Base-by-base conservation (phyloP, 1,284 basidiomycete species). In the Veloboletus limbatus region DNA sequence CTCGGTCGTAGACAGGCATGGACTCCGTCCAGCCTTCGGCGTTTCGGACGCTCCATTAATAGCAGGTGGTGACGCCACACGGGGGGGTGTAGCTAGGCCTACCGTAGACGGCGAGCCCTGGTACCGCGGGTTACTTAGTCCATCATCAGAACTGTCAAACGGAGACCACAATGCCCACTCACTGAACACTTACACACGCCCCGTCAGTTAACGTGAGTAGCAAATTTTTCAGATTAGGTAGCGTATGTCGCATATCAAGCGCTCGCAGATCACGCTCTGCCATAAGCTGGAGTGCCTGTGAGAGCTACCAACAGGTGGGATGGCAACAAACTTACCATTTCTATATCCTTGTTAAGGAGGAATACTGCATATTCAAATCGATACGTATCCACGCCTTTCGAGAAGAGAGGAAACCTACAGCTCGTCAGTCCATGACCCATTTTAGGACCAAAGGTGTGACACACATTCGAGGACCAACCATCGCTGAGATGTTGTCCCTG, bases 291-390 rank as follows among this genome's bases (percentile, higher is more conserved):
- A 46, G 53, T 32, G 48, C 52, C 39, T 32, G 37, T 56, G 22
- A 54, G 40, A 40, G 14, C 22, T 21, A 27, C 11, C 43, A 45
- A 48, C 6, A 40, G 43, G 40, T 45, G 44, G 47, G 10, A 37
- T 49, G 21, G 41, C 36, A 44, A 28, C 43, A 33, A 27, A 57
- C 80, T 57, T 56, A 94, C 92, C 77, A 93, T 76, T 71, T 99
- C 96, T 54, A 99, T 93, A 65, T 99, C 78, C 71, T 99, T 99
- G 74, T 99, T 99, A 30, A 99, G 74, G 38, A 99, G 70, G 65
- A 97, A 99, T 4, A 98, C 94, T 8, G 87, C 97, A 69, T 99
- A 99, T 65, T 99, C 96, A 66, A 97, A 99, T 22, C 97, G 79
- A 69, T 98, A 98, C 32, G 85, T 85, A 65, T 99, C 97, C 46